Base-by-base conservation (phyloP, 208 protist genomes). In the Leishmania lainsoni region DNA sequence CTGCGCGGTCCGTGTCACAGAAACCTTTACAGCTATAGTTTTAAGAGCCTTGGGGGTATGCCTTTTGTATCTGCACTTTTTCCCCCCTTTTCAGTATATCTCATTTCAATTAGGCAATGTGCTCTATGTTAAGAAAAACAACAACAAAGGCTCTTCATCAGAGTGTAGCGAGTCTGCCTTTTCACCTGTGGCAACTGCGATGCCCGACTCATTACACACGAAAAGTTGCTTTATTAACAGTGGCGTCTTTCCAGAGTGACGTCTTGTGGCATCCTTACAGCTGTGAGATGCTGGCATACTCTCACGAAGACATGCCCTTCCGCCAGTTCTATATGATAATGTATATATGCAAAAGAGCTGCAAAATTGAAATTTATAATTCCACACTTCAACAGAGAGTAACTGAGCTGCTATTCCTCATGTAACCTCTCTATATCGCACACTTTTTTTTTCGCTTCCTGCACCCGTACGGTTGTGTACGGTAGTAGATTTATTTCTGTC, bases 371-470 rank as follows among this genome's bases (percentile, higher is more conserved):
- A 61, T 14, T 2, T n/a, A 0, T 61, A 39, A 22, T 2, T 29
- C 5, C 22, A 8, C 56, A 61, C 22, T 61, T 20, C 22, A 8
- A 14, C 14, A 6, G 22, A 26, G 22, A 4, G 8, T 9, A 26
- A 61, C 35, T 39, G 35, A 39, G 2, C 35, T 39, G 35, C 35
- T 39, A 39, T 29, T 29, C 22, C 12, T 61, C 14, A 2, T 12
- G 22, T 29, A 2, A 5, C 22, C 22, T 61, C n/a, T 26, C 35
- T 12, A 66, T 35, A 29, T 5, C 59, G 4, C 1, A 29, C 29
- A 39, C 20, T 81, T 76, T 71, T 79, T 79, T 63, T 75, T 76
- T 54, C 14, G 6, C 78, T 70, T 71, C 5, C 5, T 58, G 32
- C 22, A 12, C 3, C 1, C 10, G 45, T 54, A 3, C n/a, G 12